phyloP scores from a whole-genome alignment of 225 moss, liverwort and hornwort genomes.

The Polytrichum commune region DNA sequence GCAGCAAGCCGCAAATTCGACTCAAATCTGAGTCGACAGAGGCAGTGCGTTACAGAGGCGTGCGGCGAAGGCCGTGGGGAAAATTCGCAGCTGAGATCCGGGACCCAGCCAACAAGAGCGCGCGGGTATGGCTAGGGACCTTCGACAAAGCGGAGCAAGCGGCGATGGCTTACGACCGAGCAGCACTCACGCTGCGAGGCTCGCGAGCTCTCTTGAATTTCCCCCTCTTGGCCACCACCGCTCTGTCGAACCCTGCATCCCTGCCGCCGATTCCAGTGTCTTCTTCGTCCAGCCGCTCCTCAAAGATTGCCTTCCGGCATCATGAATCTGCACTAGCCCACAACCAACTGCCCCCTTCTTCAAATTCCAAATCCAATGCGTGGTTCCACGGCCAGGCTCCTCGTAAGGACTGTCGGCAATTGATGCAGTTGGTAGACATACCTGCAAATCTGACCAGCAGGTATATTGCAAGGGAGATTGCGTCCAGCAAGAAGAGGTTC shows the following conservation, averaged over 20 bases:
- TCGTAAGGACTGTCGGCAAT: not conserved
- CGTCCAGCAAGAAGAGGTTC: slow-evolving; percentile 26
- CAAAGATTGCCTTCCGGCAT: not conserved
- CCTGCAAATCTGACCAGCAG: slow-evolving; percentile 2
- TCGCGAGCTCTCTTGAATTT: slow-evolving; percentile 44
- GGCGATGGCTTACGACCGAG: slow-evolving; percentile 50
- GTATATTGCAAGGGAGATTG: slow-evolving; percentile 15
- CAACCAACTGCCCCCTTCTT: too few species aligned
- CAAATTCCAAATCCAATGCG: too few species aligned
- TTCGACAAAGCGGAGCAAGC: slow-evolving; percentile 50
- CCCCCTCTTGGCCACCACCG: slow-evolving; percentile 40
- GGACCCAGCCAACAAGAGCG: slow-evolving; percentile 44
- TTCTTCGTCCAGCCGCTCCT: slow-evolving; percentile 26
- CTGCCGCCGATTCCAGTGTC: slow-evolving; percentile 33
- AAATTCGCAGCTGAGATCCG: slow-evolving; percentile 57
- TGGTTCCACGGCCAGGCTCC: not conserved
- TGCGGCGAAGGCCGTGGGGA: slow-evolving; percentile 42
- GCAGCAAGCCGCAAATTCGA: slow-evolving; percentile 15
- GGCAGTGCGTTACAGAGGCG: slow-evolving; percentile 47
- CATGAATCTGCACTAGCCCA: not conserved
- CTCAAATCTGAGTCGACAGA: not conserved
- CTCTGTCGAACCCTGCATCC: slow-evolving; percentile 38
- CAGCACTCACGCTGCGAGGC: slow-evolving; percentile 48
- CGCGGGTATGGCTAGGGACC: slow-evolving; percentile 45
- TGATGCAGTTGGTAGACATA: not conserved